phyloP scores from a whole-genome alignment of 371 early-diverging fungal species.

The Mortierella sp. region DNA sequence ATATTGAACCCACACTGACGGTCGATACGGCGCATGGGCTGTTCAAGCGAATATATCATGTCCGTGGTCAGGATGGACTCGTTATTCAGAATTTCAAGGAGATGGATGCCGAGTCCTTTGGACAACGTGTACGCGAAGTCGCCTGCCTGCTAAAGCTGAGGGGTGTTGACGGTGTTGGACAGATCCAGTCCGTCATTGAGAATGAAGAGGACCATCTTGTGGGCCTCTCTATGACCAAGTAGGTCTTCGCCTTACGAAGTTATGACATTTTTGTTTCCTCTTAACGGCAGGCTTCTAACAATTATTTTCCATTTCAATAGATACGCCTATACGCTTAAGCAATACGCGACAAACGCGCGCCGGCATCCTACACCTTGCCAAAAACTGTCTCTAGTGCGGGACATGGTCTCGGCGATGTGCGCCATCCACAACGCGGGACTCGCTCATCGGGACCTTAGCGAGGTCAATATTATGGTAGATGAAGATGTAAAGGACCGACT shows the following conservation, averaged over 20 bases:
- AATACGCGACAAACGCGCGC: slow-evolving; percentile 65
- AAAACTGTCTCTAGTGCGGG: slow-evolving; percentile 66
- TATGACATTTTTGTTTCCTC: not conserved
- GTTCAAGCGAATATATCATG: slow-evolving; percentile 57
- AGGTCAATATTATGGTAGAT: slow-evolving; percentile 76
- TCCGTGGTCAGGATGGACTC: slow-evolving; percentile 27
- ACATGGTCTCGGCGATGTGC: slow-evolving; percentile 65
- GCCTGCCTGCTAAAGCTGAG: slow-evolving; percentile 49
- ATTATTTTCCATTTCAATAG: slow-evolving; percentile 19
- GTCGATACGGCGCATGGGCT: slow-evolving; percentile 55
- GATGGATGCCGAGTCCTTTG: slow-evolving; percentile 54
- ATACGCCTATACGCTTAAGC: slow-evolving; percentile 68
- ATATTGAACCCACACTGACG: slow-evolving; percentile 53
- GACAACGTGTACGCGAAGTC: slow-evolving; percentile 50
- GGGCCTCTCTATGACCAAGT: slow-evolving; percentile 54
- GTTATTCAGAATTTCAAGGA: slow-evolving; percentile 54
- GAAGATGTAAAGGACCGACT: slow-evolving; percentile 59
- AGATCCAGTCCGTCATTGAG: slow-evolving; percentile 51
- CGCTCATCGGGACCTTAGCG: slow-evolving; percentile 72
- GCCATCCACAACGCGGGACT: slow-evolving; percentile 66
- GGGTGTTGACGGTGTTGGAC: slow-evolving; percentile 42
- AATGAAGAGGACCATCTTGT: slow-evolving; percentile 48
- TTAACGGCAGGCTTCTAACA: not conserved
- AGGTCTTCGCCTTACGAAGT: slow-evolving; percentile 6
- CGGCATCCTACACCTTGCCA: slow-evolving; percentile 67